Conservation (phyloP, 495 filamentous ascomycete species). For the Bacidia rubella region DNA sequence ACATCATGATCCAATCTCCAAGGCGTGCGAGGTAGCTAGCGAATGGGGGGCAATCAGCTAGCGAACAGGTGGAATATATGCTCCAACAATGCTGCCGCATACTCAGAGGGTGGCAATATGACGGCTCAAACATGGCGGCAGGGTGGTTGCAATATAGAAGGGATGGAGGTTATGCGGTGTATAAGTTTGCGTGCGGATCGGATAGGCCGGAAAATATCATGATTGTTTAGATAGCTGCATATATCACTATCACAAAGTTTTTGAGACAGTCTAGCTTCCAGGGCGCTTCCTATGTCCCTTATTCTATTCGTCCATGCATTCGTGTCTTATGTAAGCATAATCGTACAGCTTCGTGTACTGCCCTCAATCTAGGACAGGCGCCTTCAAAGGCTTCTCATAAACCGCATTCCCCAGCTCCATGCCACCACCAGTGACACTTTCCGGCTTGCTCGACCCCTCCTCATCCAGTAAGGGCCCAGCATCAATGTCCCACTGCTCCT, state of each 20-base stretch:
- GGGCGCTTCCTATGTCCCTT: no score
- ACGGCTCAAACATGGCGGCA: background rate
- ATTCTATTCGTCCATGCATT: no score
- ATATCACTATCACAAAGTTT: background rate
- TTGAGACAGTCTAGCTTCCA: no score
- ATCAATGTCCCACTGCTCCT: constrained; percentile 69
- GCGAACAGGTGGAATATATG: background rate
- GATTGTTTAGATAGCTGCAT: background rate
- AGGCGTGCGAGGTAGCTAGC: background rate
- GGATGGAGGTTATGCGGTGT: background rate
- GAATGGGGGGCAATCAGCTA: background rate
- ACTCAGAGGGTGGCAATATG: no score
- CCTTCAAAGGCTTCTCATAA: constrained; percentile 49
- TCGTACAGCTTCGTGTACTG: no score
- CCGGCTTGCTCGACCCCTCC: constrained; percentile 26
- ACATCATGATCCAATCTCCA: background rate
- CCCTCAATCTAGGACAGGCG: constrained; percentile 4
- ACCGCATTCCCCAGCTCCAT: constrained; percentile 51
- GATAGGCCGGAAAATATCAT: background rate
- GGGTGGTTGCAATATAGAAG: background rate
- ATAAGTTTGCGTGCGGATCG: background rate
- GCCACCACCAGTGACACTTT: constrained; percentile 36
- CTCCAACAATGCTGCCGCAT: no score
- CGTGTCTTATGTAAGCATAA: no score
- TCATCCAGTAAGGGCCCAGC: constrained; percentile 44